Percentiles rank a stretch among this genome's conserved stretches.
Conservation (phyloP, 2,329 filamentous ascomycete genomes). For the Apiospora phragmitis region DNA sequence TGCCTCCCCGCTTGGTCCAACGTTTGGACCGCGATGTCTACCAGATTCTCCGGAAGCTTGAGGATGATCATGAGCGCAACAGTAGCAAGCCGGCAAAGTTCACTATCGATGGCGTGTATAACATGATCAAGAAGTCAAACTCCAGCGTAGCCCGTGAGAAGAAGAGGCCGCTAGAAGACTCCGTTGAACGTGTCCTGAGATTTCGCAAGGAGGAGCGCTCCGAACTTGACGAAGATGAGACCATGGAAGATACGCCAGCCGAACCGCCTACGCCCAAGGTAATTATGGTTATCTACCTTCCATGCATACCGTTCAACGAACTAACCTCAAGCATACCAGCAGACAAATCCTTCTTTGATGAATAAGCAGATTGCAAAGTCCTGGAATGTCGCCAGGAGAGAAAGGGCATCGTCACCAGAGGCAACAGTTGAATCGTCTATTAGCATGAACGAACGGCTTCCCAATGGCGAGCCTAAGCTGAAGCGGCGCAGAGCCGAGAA, state of each 20-base stretch:
- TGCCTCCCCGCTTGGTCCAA: constrained; percentile 21
- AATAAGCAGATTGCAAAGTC: constrained; percentile 44
- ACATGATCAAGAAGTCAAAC: constrained; percentile 81
- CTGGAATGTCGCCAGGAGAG: constrained; percentile 35
- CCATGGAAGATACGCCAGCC: constrained; percentile 25
- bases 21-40: constrained; percentile 73
- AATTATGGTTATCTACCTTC: constrained; percentile 22
- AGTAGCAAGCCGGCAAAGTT: constrained; percentile 43
- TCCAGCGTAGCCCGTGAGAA: constrained; percentile 81
- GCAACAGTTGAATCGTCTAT: constrained; percentile 27
- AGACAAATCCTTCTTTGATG: constrained; percentile 32
- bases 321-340: neutral
- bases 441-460: constrained; percentile 48
- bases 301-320: neutral
- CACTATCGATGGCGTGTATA: constrained; percentile 67
- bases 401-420: constrained; percentile 17
- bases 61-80: constrained; percentile 57
- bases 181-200: constrained; percentile 78
- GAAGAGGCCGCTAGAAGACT: constrained; percentile 79
- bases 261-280: constrained; percentile 23
- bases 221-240: constrained; percentile 31
- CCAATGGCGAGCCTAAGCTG: constrained; percentile 64
- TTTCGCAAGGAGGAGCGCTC: constrained; percentile 67
- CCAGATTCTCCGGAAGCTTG: constrained; percentile 74
- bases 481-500: constrained; percentile 63